These are phyloP conservation scores for Domatiomyces catenatus DNA, from an alignment of 2,329 filamentous ascomycete species.

Conservation along the genomic window DNA sequence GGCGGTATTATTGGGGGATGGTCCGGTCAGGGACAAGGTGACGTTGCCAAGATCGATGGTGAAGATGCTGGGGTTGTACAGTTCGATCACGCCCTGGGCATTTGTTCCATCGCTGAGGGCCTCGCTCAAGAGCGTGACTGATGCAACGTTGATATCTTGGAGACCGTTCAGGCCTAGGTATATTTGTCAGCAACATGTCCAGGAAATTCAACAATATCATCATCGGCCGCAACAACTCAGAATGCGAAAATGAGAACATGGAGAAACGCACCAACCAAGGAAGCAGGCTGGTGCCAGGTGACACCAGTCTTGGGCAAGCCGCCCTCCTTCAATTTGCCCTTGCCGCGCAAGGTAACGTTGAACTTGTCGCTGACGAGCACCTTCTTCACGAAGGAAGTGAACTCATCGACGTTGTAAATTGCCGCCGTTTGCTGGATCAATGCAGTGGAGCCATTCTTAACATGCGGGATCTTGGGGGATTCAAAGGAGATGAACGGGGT, in stretches of 20 bases:
- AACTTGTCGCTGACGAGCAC: conserved; percentile 36
- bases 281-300: conserved; percentile 41
- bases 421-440: conserved; percentile 29
- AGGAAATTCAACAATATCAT: background rate
- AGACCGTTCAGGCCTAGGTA: conserved; percentile 43
- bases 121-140: conserved; percentile 32
- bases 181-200: background rate
- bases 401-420: conserved; percentile 30
- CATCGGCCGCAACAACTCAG: background rate
- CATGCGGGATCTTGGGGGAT: conserved; percentile 30
- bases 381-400: conserved; percentile 35
- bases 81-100: conserved; percentile 37
- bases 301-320: conserved; percentile 35
- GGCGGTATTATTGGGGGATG: conserved; percentile 27
- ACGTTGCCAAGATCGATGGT: conserved; percentile 44
- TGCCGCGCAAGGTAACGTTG: conserved; percentile 35
- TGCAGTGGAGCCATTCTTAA: conserved; percentile 28
- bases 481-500: conserved; percentile 30
- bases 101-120: conserved; percentile 33
- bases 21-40: conserved; percentile 32
- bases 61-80: conserved; percentile 46
- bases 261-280: conserved; percentile 37
- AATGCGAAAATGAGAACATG: background rate
- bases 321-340: conserved; percentile 36
- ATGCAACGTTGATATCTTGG: conserved; percentile 34